Evolutionary conservation across 2,329 filamentous ascomycete species (phyloP), one percentile per base, ranked within the genome.

Genomic region (Xylaria sp.): DNA sequence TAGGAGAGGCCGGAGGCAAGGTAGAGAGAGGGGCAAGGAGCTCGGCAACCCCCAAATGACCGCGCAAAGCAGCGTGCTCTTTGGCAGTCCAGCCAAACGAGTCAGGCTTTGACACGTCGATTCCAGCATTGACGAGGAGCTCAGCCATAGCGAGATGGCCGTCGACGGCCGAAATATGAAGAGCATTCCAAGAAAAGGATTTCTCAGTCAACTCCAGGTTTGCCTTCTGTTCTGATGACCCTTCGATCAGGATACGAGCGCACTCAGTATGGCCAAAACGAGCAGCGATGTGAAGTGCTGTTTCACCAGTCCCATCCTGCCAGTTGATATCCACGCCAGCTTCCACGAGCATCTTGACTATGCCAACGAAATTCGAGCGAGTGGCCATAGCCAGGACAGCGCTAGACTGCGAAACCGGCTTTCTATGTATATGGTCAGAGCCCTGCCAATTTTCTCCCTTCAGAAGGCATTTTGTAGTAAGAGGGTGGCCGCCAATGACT

Each of bases 271-370:
- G 92, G 18, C 94, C 94, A 76, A 95, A 96, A 54, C 94, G 90
- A 65, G 96, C 94, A 58, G 96, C 96, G 74, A 98, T 87, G 79
- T 98, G 96, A 48, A 99, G 83, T 2, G 95, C 94, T 10, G 94
- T 97, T 81, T 99, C 96, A 18, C 94, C 94, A 63, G 91, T 91
- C 71, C 92, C 90, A 78, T 98, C 94, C 76, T 93, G 93, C 84
- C 94, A 97, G 78, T 99, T 98, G 76, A 98, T 90, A 76, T 98
- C 92, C 5, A 98, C 92, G 1, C 93, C 94, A 1, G 94, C 94
- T 73, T 97, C 90, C 2, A 98, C 94, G 12, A 99, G 85, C 77
- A 98, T 89, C 76, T 91, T 88, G 41, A 98, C 94, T 70, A 98
- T 98, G 62, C 88, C 86, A 63, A 90, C 88, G 77, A 93, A 97